Percentiles rank a stretch among this genome's conserved stretches.
Evolutionary conservation across 768 basidiomycete species (phyloP).

Genomic region (Serpula lacrymans): DNA sequence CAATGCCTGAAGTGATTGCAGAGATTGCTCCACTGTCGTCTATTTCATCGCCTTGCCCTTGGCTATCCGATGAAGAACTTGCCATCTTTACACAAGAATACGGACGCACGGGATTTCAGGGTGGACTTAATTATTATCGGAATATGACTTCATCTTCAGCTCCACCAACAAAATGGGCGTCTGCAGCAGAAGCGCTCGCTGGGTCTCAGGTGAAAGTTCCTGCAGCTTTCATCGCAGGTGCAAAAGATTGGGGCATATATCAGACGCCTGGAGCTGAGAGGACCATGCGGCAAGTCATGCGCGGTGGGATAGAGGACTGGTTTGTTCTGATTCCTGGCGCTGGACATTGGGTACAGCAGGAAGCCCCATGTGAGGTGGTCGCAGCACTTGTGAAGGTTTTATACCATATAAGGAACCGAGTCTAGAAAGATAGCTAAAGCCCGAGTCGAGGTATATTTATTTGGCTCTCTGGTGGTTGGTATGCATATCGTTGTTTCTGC

Average conservation of each 20-base stretch:
- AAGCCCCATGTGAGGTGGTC: slow-evolving; percentile 42
- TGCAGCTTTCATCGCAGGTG: slow-evolving; percentile 55
- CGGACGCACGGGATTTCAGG: slow-evolving; percentile 55
- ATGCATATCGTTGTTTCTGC: too few species aligned
- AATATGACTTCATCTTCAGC: slow-evolving; percentile 29
- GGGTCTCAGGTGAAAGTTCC: slow-evolving; percentile 47
- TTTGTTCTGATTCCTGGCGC: slow-evolving; percentile 53
- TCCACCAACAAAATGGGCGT: slow-evolving; percentile 26
- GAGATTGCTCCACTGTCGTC: too few species aligned
- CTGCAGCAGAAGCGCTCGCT: slow-evolving; percentile 42
- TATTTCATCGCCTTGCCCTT: slow-evolving; percentile 40
- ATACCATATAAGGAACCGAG: too few species aligned
- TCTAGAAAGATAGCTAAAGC: too few species aligned
- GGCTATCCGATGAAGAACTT: slow-evolving; percentile 46
- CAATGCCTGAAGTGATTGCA: slow-evolving; percentile 52
- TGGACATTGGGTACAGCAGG: slow-evolving; percentile 67
- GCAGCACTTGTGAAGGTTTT: slow-evolving; percentile 40
- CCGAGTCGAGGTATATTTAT: too few species aligned
- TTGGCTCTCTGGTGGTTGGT: too few species aligned
- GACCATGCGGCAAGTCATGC: slow-evolving; percentile 38
- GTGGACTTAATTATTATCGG: slow-evolving; percentile 57
- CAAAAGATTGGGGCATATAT: slow-evolving; percentile 57
- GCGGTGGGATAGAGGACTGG: slow-evolving; percentile 37
- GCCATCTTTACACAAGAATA: slow-evolving; percentile 48
- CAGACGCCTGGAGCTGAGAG: slow-evolving; percentile 48